Base-by-base conservation (phyloP, 2,329 filamentous ascomycete genomes). In the Botrytis hyacinthi region DNA sequence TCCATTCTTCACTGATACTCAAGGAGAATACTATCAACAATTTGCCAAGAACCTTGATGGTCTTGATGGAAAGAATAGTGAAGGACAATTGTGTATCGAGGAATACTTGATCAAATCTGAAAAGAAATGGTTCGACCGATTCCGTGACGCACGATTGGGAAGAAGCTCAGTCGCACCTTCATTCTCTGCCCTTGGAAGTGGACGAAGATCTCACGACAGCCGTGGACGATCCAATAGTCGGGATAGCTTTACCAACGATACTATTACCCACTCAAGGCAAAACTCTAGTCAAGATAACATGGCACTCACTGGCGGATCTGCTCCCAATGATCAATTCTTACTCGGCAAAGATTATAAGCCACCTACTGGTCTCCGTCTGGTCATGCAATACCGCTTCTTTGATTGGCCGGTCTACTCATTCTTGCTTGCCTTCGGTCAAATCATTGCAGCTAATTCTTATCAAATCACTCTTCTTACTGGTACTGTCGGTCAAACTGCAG, bases 391-490 rank as follows among this genome's bases (percentile, higher is more conserved):
- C 73, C 87, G 88, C 51, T 80, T 90, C 71, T 87, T 87, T n/a
- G 88, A 90, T 77, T 91, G 89, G 89, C 89, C 89, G 0, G 79
- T 90, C 10, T 91, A 91, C 79, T 86, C 87, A 5, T 84, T 91
- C 74, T 83, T 91, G 65, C 84, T 91, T 29, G 88, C 88, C 14
- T 83, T 78, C 60, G 87, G 88, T 35, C 89, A 91, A 77, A 88
- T 91, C 74, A 87, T 91, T 68, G 88, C 89, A 1, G 87, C 88
- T 73, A 91, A 90, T 80, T 91, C 88, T 0, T 91, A 91, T 81
- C 90, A 92, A 78, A 88, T 92, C 78, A 90, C 89, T 0, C 84
- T 92, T n/a, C 84, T 92, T 32, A 89, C 88, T 0, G 90, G 90
- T 29, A 86, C 89, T 76, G 84, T 89, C 32, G 89, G 88, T 72